Evolutionary conservation across 2,329 filamentous ascomycete genomes (phyloP), one percentile per base, ranked within the genome.

Genomic region (Alternaria conjuncta): DNA sequence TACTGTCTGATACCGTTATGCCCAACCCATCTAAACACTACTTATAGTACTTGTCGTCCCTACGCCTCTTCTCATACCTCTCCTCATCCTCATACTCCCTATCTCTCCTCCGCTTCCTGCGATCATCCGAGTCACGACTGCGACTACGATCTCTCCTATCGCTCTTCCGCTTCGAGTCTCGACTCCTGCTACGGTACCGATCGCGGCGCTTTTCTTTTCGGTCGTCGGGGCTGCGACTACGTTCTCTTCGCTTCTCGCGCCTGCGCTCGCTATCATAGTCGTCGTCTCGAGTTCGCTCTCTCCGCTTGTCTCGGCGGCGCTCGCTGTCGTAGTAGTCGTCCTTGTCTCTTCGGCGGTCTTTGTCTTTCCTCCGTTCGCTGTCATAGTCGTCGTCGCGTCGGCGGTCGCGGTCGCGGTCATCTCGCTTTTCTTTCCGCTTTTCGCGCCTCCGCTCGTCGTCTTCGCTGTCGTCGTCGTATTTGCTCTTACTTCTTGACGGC

Each of bases 201-300:
- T 74, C 67, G 20, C 70, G 61, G 26, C 65, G 61, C 57, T 66
- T 69, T 6, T 70, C 68, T 23, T 49, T 63, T 44, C 60, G 66
- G 41, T 79, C 72, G 49, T 79, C 70, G 9, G 79, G 75, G 47
- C 75, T 71, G 58, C 64, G 64, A 26, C 67, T 72, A 6, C 71
- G 68, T 20, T 71, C 67, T 44, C 65, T 61, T 15, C 62, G 66
- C 32, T 59, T 65, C 15, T 68, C 63, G 51, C 60, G 55, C 46
- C 59, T 41, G 32, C 67, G 56, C 45, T 65, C 64, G 21, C 57
- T 61, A 25, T 71, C 70, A 20, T 67, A 56, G 18, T 71, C 64
- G 20, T 67, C 60, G 18, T 68, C 66, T 30, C 71, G 62, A 10
- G 64, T 57, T 26, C 67, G 65, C 15, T 72, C 66, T 57, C 61